Percentiles rank a stretch among this genome's conserved stretches.
These are phyloP conservation scores for Geranium rotundifolium DNA, from an alignment of 345 rosid genomes.

Conservation along the genomic window DNA sequence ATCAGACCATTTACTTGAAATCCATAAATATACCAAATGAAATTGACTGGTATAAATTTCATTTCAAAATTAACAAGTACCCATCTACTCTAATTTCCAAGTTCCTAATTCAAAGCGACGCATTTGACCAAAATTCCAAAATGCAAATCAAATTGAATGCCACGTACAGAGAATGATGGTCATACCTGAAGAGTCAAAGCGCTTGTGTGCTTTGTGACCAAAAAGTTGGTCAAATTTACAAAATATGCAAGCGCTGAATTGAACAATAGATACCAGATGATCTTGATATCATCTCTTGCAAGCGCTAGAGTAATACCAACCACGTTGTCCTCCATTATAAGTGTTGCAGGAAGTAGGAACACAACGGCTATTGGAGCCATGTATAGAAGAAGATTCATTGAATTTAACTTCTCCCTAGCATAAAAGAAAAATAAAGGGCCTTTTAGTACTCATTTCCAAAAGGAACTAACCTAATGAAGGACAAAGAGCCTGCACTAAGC, in stretches of 20 bases:
- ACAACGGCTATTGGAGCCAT: slow-evolving; percentile 99
- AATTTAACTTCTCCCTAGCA: slow-evolving; percentile 90
- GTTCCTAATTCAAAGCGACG: too few species aligned
- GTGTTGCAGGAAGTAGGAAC: slow-evolving; percentile 84
- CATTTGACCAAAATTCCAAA: too few species aligned
- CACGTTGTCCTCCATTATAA: slow-evolving; percentile 88
- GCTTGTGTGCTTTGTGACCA: slow-evolving; percentile 98
- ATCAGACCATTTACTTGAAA: too few species aligned
- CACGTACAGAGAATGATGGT: slow-evolving; percentile 4
- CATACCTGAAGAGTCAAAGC: slow-evolving; percentile 94
- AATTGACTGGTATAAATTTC: too few species aligned
- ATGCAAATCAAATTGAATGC: background rate
- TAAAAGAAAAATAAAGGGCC: slow-evolving; percentile 7
- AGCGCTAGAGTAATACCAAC: slow-evolving; percentile 92
- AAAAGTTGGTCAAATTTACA: slow-evolving; percentile 92
- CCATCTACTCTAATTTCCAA: too few species aligned
- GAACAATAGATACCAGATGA: slow-evolving; percentile 90
- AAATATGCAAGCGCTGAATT: slow-evolving; percentile 90
- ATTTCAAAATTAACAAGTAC: too few species aligned
- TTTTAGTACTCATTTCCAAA: slow-evolving; percentile 15
- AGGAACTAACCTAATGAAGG: background rate
- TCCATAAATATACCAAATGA: too few species aligned
- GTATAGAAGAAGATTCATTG: slow-evolving; percentile 94
- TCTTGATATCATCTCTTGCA: slow-evolving; percentile 78
- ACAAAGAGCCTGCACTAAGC: too few species aligned